A percentile compares a stretch with the other conserved stretches of the same genome.
phyloP scores from a whole-genome alignment of 108 stramenopile genomes.

The Nitzschia palea region DNA sequence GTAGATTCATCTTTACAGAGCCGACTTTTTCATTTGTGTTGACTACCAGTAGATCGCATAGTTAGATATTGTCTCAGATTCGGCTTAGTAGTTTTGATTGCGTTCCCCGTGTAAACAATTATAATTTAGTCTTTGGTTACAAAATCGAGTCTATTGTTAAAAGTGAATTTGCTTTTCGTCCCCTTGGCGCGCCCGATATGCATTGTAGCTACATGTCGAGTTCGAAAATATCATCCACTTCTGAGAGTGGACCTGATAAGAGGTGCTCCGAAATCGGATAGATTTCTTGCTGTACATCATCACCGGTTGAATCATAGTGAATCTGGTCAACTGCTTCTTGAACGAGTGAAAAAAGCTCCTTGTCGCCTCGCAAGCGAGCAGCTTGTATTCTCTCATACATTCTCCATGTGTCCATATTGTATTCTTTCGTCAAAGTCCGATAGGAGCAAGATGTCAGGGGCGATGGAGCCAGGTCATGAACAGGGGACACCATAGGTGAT shows the following conservation, averaged over 20 bases:
- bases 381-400: conserved; percentile 27
- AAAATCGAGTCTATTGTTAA: no score
- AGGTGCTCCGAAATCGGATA: not conserved
- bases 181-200: no score
- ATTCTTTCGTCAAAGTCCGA: conserved; percentile 13
- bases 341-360: not conserved
- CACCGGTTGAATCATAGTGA: not conserved
- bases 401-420: conserved; percentile 19
- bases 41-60: no score
- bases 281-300: not conserved
- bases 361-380: not conserved
- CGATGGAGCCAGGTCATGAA: not conserved
- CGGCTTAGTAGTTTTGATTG: no score
- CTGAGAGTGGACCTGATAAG: not conserved
- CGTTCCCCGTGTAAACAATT: no score
- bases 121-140: no score
- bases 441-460: conserved; percentile 11
- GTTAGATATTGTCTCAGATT: no score
- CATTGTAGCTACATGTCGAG: conserved; percentile 1
- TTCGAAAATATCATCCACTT: conserved; percentile 6
- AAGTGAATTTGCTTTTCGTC: no score
- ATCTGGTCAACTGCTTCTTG: not conserved
- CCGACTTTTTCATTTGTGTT: not conserved
- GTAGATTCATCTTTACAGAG: not conserved
- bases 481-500: no score